Evolutionary conservation across 345 rosid species (phyloP).

Genomic region (Corchorus capsularis): DNA sequence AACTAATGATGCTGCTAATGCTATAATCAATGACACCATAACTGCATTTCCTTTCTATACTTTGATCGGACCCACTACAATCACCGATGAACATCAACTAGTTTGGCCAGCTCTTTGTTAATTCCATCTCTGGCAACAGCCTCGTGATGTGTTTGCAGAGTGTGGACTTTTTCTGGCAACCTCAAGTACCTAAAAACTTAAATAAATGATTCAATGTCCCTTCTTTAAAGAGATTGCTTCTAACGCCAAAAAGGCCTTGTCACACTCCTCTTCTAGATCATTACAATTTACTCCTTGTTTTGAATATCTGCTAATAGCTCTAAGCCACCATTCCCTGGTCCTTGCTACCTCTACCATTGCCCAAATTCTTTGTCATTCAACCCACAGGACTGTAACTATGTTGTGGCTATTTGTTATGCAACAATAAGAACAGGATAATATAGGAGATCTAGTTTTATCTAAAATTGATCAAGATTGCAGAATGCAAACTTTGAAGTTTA

Average conservation of each 20-base stretch:
- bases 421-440: constrained; percentile 19
- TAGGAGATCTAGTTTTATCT: not conserved
- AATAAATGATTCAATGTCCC: not conserved
- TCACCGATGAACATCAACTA: not conserved
- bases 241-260: constrained; percentile 16
- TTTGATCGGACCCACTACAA: not conserved
- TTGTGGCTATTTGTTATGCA: constrained; percentile 2
- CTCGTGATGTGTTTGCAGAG: too few relatives aligned
- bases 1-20: not conserved
- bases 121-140: not conserved
- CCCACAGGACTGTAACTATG: not conserved
- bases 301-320: constrained; percentile 5
- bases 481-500: not conserved
- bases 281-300: not conserved
- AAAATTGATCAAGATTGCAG: not conserved
- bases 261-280: not conserved
- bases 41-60: not conserved
- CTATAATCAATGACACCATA: not conserved
- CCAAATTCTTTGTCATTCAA: not conserved
- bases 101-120: not conserved
- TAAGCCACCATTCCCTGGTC: not conserved
- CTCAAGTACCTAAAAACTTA: too few relatives aligned
- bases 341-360: not conserved
- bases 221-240: constrained; percentile 75
- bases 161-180: too few relatives aligned